A percentile compares a stretch with the other conserved stretches of the same genome.
These are phyloP conservation scores for Serendipita sp. DNA, from an alignment of 768 basidiomycete genomes.

Conservation along the genomic window DNA sequence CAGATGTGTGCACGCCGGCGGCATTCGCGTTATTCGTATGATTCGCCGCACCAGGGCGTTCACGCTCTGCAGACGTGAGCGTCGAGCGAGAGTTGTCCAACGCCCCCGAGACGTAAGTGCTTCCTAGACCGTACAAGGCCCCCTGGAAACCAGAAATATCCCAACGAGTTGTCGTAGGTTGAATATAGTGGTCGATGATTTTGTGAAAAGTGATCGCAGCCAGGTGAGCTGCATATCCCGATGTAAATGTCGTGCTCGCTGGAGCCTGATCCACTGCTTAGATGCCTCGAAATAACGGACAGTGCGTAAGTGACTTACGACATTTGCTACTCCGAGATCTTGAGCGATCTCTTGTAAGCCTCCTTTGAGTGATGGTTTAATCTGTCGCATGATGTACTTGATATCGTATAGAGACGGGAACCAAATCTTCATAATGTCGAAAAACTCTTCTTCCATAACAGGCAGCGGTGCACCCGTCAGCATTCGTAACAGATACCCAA, in stretches of 20 bases:
- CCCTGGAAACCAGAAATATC: neutral
- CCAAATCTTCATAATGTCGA: conserved; percentile 75
- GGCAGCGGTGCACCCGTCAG: conserved; percentile 70
- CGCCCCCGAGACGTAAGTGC: conserved; percentile 26
- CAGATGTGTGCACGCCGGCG: neutral
- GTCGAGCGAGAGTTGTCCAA: neutral
- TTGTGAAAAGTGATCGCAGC: conserved; percentile 94
- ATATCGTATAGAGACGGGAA: conserved; percentile 96
- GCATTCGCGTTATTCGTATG: neutral
- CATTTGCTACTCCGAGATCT: conserved; percentile 67
- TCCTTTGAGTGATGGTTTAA: conserved; percentile 69
- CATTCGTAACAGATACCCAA: conserved; percentile 94
- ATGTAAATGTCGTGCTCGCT: conserved; percentile 79
- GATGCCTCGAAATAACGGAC: conserved; percentile 1
- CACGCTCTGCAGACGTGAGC: conserved; percentile 9
- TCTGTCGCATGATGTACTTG: conserved; percentile 86
- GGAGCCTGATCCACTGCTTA: conserved; percentile 37
- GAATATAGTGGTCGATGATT: conserved; percentile 27
- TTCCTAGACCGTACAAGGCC: conserved; percentile 59
- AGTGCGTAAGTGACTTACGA: neutral
- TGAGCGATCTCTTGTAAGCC: conserved; percentile 91
- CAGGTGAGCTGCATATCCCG: conserved; percentile 96
- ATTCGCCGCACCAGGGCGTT: neutral
- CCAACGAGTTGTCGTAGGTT: conserved; percentile 26
- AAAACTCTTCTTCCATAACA: conserved; percentile 77